Evolutionary conservation across 176 grass and related monocot species (phyloP).

Genomic region (Themeda triandra): DNA sequence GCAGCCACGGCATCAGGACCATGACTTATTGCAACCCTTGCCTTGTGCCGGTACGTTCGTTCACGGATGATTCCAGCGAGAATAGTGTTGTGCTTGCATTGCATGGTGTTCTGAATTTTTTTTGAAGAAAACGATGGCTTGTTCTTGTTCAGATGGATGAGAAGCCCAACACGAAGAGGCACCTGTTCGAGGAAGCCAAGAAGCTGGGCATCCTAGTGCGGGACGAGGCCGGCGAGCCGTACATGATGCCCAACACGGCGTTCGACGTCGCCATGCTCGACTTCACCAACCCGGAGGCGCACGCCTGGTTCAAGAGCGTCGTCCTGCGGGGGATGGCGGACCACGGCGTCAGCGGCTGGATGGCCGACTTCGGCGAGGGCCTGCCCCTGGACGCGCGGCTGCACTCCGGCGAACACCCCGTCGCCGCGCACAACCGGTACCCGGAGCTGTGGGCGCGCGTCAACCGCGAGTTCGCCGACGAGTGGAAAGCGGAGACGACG

Average conservation of each 20-base stretch:
- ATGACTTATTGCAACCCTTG: constrained; percentile 95
- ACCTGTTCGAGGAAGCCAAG: constrained; percentile 79
- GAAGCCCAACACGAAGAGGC: constrained; percentile 52
- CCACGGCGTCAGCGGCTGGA: constrained; percentile 76
- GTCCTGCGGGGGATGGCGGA: constrained; percentile 65
- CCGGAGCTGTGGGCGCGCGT: constrained; percentile 91
- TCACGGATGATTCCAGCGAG: not conserved
- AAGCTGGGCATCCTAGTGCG: constrained; percentile 58
- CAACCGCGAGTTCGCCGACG: constrained; percentile 83
- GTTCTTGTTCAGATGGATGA: constrained; percentile 42
- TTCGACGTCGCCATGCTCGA: constrained; percentile 96
- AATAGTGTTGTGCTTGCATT: too few relatives aligned
- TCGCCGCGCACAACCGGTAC: constrained; percentile 78
- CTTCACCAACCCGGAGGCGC: constrained; percentile 71
- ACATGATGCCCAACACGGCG: constrained; percentile 91
- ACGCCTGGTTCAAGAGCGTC: constrained; percentile 76
- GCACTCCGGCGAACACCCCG: constrained; percentile 74
- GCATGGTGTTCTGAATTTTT: not conserved
- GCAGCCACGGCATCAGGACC: constrained; percentile 41
- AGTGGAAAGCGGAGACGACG: constrained; percentile 34
- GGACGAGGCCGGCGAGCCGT: constrained; percentile 63
- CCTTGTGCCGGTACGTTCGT: constrained; percentile 58
- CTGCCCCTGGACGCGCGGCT: constrained; percentile 79
- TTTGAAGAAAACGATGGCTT: too few relatives aligned
- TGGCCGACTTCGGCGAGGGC: constrained; percentile 97